These are phyloP conservation scores for Venturia aucupariae DNA, from an alignment of 2,329 filamentous ascomycete genomes.

Conservation along the genomic window DNA sequence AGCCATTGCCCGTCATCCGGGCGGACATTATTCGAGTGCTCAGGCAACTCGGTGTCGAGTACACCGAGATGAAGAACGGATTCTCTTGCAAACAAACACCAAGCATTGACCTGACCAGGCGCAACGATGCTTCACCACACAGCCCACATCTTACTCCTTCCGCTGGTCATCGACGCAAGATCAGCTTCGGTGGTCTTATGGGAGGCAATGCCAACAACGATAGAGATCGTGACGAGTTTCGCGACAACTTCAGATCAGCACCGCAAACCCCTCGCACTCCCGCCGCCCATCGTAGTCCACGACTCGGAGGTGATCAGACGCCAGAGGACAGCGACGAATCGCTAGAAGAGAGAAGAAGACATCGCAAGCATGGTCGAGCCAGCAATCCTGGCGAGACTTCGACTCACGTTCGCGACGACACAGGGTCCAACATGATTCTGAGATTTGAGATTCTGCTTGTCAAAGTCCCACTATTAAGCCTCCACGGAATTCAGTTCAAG, in stretches of 20 bases:
- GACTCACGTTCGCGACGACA: constrained; percentile 83
- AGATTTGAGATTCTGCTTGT: constrained; percentile 96
- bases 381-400: constrained; percentile 69
- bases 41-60: constrained; percentile 81
- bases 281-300: neutral
- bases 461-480: constrained; percentile 83
- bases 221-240: constrained; percentile 62
- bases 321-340: constrained; percentile 3
- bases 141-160: constrained; percentile 19
- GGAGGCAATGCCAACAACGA: constrained; percentile 39
- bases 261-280: constrained; percentile 49
- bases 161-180: constrained; percentile 56
- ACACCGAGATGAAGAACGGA: constrained; percentile 82
- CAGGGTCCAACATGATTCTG: constrained; percentile 73
- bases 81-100: constrained; percentile 84
- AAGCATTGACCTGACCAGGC: constrained; percentile 74
- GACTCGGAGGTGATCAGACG: neutral
- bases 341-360: neutral
- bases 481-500: constrained; percentile 98
- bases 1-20: constrained; percentile 76
- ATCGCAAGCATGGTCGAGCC: constrained; percentile 25
- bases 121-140: neutral
- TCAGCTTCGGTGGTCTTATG: constrained; percentile 70
- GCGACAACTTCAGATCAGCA: constrained; percentile 38
- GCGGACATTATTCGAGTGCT: constrained; percentile 85